Percentiles rank a stretch among this genome's conserved stretches.
Evolutionary conservation across 257 asterid species (phyloP).

Genomic region (Ehretia macrophylla): DNA sequence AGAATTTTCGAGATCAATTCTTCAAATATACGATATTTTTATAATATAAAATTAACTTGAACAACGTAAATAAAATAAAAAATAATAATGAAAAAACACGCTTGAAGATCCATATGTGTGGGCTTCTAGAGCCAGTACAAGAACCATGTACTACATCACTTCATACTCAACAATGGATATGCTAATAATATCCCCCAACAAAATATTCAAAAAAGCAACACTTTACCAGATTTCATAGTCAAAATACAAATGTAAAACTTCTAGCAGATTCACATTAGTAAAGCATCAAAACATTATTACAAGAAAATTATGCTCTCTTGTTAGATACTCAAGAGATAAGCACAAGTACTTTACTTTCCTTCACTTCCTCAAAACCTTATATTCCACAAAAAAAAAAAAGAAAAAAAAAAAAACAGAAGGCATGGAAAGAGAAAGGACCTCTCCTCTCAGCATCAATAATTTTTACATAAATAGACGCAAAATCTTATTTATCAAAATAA

Average conservation of each 20-base stretch:
- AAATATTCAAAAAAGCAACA: too few relatives aligned
- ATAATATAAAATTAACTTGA: too few relatives aligned
- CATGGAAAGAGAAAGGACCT: background rate
- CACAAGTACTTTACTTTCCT: conserved; percentile 3
- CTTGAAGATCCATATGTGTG: too few relatives aligned
- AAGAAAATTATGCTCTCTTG: background rate
- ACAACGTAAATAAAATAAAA: too few relatives aligned
- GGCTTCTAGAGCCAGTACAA: too few relatives aligned
- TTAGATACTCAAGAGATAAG: background rate
- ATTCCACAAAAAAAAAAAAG: conserved; percentile 2
- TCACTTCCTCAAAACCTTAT: background rate
- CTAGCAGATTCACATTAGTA: background rate
- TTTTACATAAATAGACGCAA: background rate
- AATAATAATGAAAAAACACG: too few relatives aligned
- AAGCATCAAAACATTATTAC: background rate
- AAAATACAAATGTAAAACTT: background rate
- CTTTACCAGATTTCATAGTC: too few relatives aligned
- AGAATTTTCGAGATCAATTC: too few relatives aligned
- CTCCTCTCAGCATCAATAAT: background rate
- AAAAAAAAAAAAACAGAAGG: conserved; percentile 3
- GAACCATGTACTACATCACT: too few relatives aligned
- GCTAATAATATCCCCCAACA: too few relatives aligned
- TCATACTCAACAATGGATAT: too few relatives aligned
- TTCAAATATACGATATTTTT: too few relatives aligned
- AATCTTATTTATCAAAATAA: background rate